Evolutionary conservation across 441 rosid species (phyloP).

Genomic region (Sinapis alba): DNA sequence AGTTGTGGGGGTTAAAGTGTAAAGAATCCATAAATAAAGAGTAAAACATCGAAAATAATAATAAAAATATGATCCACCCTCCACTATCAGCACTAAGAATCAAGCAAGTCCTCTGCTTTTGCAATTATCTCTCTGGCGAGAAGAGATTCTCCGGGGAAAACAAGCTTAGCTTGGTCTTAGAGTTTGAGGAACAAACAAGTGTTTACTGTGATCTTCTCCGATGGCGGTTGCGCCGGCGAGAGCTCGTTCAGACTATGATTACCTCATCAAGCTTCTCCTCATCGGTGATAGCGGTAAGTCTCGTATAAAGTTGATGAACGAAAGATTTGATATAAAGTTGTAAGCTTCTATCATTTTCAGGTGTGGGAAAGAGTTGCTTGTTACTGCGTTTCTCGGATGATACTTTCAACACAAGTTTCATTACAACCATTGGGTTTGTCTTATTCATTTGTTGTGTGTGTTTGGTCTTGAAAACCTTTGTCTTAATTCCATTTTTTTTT

Average conservation of each 20-base stretch:
- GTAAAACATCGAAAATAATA: constrained; percentile 8
- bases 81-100: no score
- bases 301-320: not conserved
- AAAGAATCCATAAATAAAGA: not conserved
- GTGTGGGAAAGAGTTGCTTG: constrained; percentile 88
- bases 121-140: not conserved
- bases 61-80: constrained; percentile 11
- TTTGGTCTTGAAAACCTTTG: not conserved
- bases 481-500: not conserved
- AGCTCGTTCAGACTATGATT: constrained; percentile 46
- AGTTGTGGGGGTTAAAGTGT: constrained; percentile 5
- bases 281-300: constrained; percentile 43
- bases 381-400: constrained; percentile 82
- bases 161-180: not conserved
- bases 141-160: constrained; percentile 17
- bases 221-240: constrained; percentile 43
- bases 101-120: no score
- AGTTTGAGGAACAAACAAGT: no score
- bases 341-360: constrained; percentile 28
- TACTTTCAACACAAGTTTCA: constrained; percentile 84
- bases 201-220: not conserved
- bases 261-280: constrained; percentile 44
- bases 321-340: not conserved
- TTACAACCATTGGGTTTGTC: constrained; percentile 75
- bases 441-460: no score